Evolutionary conservation across 225 moss, liverwort and hornwort genomes (phyloP), one percentile per base, ranked within the genome.

Genomic region (Physcomitrellopsis africana): DNA sequence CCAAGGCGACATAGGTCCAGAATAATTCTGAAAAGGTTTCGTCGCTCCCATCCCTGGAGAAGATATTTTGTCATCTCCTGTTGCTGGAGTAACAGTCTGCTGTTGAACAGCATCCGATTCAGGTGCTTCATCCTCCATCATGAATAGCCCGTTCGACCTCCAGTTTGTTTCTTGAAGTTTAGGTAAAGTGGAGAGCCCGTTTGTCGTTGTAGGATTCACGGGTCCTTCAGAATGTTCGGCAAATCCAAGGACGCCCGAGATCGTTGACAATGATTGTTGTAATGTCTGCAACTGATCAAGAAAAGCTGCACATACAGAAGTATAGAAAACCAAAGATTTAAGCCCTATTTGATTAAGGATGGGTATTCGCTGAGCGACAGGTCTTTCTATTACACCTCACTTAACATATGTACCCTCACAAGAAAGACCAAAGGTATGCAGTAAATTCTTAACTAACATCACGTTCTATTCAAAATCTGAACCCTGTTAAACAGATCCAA

Each of bases 241-340:
- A 72, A 97, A 94, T 53, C 94, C 94, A 84, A 97, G 83, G 61
- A 90, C 91, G 71, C 92, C 94, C 37, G 92, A 94, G 66, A 97
- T 97, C 11, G 87, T 85, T 72, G 97, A 91, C 61, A 97, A 68
- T 51, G 97, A 97, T 59, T 91, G 97, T 63, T 97, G 97, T 75
- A 97, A 68, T 17, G 86, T 80, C 51, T 97, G 94, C 68, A 97
- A 64, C 52, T 97, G 97, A 68, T 97, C 92, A 86, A 97, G 81
- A 80, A 97, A 97, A 81, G 86, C 97, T 97, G 90, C 77, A 72
- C 48, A 70, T 51, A 63, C 43, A 84, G 81, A 44, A 56, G 48
- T 37, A 81, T 72, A 23, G 15, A 63, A 14, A 44, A 57, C 69
- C 63, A 59, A 63, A 45, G 63, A 60, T 59, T 20, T 13, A 42